Evolutionary conservation across 768 basidiomycete genomes (phyloP).

Genomic region (Lactarius trivialis): DNA sequence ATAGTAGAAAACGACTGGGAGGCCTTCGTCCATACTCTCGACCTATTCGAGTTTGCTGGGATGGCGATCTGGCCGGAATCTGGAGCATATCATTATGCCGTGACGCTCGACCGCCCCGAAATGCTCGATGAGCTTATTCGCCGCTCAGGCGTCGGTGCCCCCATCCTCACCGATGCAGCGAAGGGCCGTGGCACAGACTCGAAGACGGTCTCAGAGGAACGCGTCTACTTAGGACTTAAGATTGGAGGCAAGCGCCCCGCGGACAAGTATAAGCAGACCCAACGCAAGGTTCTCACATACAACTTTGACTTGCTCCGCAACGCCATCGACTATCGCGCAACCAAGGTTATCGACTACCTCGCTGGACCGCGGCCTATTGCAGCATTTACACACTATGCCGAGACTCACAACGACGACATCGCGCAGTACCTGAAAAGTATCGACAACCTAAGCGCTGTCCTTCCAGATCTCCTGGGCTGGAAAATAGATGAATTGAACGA

Average conservation of each 20-base stretch:
- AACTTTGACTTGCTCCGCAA: constrained; percentile 7
- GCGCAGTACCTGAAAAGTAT: constrained; percentile 40
- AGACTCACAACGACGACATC: constrained; percentile 36
- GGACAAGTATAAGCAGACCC: constrained; percentile 32
- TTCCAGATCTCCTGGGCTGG: constrained; percentile 52
- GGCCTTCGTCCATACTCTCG: constrained; percentile 42
- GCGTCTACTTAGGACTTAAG: constrained; percentile 49
- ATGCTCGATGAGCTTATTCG: constrained; percentile 55
- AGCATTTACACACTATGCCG: constrained; percentile 46
- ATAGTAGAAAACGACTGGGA: constrained; percentile 44
- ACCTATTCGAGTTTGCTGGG: constrained; percentile 37
- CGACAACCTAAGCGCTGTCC: constrained; percentile 34
- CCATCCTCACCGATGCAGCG: constrained; percentile 25
- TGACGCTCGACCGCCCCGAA: constrained; percentile 40
- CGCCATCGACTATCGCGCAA: not conserved
- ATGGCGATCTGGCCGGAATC: constrained; percentile 26
- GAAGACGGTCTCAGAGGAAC: constrained; percentile 35
- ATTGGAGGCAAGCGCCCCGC: constrained; percentile 59
- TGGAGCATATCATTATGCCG: constrained; percentile 6
- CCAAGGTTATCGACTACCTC: constrained; percentile 42
- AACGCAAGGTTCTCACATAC: not conserved
- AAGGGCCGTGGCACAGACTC: constrained; percentile 27
- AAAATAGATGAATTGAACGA: constrained; percentile 41
- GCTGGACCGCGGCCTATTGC: constrained; percentile 39
- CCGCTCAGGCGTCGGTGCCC: constrained; percentile 37